Percentiles rank a stretch among this genome's conserved stretches.
These are phyloP conservation scores for Colletotrichum lupini DNA, from an alignment of 2,329 filamentous ascomycete genomes.

Conservation along the genomic window DNA sequence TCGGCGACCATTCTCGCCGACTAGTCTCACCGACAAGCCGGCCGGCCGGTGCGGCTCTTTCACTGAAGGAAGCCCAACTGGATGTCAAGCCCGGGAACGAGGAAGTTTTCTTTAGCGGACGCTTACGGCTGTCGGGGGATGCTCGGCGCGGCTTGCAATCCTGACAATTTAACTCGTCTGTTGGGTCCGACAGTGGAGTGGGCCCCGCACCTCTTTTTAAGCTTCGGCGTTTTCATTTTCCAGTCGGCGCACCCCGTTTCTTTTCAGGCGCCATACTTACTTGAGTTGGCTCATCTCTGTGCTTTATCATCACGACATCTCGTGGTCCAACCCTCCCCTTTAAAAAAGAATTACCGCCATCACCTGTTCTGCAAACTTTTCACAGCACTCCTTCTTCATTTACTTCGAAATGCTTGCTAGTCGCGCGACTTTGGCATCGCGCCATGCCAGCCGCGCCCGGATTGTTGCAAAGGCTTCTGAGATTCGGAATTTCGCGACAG, in stretches of 20 bases:
- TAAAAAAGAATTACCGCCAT: background rate
- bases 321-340: background rate
- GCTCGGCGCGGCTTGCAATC: background rate
- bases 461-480: background rate
- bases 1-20: conserved; percentile 1
- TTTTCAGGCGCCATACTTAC: background rate
- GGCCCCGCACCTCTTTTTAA: background rate
- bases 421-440: conserved; percentile 35
- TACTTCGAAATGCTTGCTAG: conserved; percentile 38
- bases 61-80: background rate
- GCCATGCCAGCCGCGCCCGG: conserved; percentile 26
- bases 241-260: background rate
- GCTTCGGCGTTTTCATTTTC: background rate
- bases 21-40: background rate
- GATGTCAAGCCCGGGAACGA: background rate
- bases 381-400: background rate
- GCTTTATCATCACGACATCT: background rate
- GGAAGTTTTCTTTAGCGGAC: background rate
- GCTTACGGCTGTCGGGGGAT: conserved; percentile 2
- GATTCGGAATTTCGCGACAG: conserved; percentile 37
- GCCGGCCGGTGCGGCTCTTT: background rate
- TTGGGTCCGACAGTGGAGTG: background rate
- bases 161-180: background rate
- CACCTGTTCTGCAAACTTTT: background rate
- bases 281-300: background rate